A percentile compares a stretch with the other conserved stretches of the same genome.
phyloP scores from a whole-genome alignment of 495 filamentous ascomycete species.

The Thozetella sp. region DNA sequence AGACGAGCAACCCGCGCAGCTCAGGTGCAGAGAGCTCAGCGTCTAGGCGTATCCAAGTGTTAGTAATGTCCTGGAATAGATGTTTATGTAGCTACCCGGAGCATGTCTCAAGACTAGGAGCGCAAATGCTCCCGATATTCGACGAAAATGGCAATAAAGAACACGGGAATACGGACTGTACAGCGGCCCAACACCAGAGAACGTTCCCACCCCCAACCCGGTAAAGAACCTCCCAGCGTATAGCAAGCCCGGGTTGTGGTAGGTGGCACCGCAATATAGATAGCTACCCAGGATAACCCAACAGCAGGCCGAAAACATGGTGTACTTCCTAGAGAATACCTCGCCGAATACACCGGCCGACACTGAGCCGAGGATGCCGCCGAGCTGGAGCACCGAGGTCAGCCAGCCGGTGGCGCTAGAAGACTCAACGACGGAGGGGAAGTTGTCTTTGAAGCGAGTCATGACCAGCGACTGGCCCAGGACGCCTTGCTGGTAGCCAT shows the following conservation, averaged over 20 bases:
- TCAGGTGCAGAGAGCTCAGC: slow-evolving; percentile 25
- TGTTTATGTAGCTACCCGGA: neutral
- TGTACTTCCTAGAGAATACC: slow-evolving; percentile 20
- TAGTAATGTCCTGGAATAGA: slow-evolving; percentile 11
- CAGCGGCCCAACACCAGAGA: slow-evolving; percentile 12
- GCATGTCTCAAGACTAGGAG: no score
- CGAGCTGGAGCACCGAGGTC: slow-evolving; percentile 26
- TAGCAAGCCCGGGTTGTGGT: slow-evolving; percentile 9
- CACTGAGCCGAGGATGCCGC: slow-evolving; percentile 16
- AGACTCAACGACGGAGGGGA: slow-evolving; percentile 39
- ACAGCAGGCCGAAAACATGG: slow-evolving; percentile 16
- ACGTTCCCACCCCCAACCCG: slow-evolving; percentile 19
- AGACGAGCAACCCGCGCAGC: slow-evolving; percentile 18
- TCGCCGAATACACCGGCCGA: slow-evolving; percentile 18
- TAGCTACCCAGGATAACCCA: slow-evolving; percentile 20
- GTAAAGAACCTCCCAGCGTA: slow-evolving; percentile 23
- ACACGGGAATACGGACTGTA: neutral
- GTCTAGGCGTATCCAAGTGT: no score
- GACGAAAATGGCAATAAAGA: no score
- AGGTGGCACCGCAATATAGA: slow-evolving; percentile 15
- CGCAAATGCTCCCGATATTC: no score
- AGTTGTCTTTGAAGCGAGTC: slow-evolving; percentile 41
- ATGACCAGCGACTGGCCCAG: slow-evolving; percentile 44
- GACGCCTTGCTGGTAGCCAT: slow-evolving; percentile 50
- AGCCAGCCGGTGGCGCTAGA: slow-evolving; percentile 43